Conservation (phyloP, 2,329 filamentous ascomycete species). For the Myriosclerotinia scirpicola region DNA sequence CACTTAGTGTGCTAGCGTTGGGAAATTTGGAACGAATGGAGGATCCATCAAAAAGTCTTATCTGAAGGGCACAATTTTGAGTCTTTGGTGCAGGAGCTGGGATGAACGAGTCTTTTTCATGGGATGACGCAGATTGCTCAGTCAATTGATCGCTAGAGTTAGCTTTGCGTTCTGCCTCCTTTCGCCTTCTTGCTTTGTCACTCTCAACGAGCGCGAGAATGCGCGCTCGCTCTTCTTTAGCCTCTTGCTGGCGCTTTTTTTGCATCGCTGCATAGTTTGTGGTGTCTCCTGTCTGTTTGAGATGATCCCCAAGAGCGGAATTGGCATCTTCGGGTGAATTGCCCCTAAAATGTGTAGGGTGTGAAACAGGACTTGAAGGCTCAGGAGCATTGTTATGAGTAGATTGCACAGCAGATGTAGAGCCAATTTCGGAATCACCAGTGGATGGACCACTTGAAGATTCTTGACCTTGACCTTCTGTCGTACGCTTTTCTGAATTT, state of each 20-base stretch:
- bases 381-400: background rate
- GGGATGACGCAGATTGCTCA: background rate
- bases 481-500: constrained; percentile 2
- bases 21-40: constrained; percentile 73
- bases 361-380: background rate
- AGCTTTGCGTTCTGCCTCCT: constrained; percentile 52
- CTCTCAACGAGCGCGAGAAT: constrained; percentile 75
- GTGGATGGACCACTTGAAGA: background rate
- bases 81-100: constrained; percentile 17
- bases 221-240: constrained; percentile 66
- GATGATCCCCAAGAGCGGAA: background rate
- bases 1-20: constrained; percentile 59
- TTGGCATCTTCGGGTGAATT: constrained; percentile 1
- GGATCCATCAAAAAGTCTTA: constrained; percentile 81
- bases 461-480: background rate
- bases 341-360: background rate
- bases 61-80: constrained; percentile 63
- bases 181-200: constrained; percentile 68
- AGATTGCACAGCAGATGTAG: background rate
- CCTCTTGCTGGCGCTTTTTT: constrained; percentile 62
- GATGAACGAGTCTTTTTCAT: constrained; percentile 19
- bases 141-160: constrained; percentile 35
- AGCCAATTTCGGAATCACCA: background rate
- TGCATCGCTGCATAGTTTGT: constrained; percentile 54
- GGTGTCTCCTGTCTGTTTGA: constrained; percentile 40